Base-by-base conservation (phyloP, 2,329 filamentous ascomycete genomes). In the Xylaria multiplex region DNA sequence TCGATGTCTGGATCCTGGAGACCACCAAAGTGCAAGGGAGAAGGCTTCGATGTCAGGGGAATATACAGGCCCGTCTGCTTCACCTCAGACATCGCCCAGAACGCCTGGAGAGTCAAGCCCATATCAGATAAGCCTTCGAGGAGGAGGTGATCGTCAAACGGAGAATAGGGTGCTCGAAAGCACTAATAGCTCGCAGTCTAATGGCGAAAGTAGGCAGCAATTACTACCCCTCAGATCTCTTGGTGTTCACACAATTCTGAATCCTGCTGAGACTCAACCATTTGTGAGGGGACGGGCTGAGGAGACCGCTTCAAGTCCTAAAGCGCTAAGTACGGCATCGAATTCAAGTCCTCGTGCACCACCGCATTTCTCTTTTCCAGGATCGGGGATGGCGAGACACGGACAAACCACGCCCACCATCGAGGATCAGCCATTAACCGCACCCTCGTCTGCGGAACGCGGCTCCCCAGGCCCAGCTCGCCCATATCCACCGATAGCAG, bases 11-110 rank as follows among this genome's bases (percentile, higher is more conserved):
- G 82, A 81, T 81, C 81, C 79, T 80, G 79, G 79, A 78, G 82
- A 80, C 80, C 79, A 80, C 77, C 80, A 79, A 79, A 78, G 80
- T 78, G 81, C 79, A 83, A 84, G 85, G 82, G 85, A 86, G 80
- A 83, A 83, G 84, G 81, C 81, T 82, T 84, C 86, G 82, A 90
- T 90, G 88, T 88, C 86, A 81, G 84, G 83, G 81, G 84, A 82
- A 75, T 79, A 83, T 83, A 82, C 81, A 79, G 81, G 85, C 84
- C 82, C 80, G 77, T 82, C 85, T 82, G 79, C 81, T 77, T 85
- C 85, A 79, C 84, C 81, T 76, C 81, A 79, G 72, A 78, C 80
- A 70, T 81, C 82, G 70, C 80, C 77, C 73, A 83, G 82, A 62
- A 80, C 83, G 68, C 72, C 78, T 67, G 75, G 76, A 75, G 77